A percentile compares a stretch with the other conserved stretches of the same genome.
These are phyloP conservation scores for Ophiostoma piceae DNA, from an alignment of 2,329 filamentous ascomycete genomes.

Conservation along the genomic window DNA sequence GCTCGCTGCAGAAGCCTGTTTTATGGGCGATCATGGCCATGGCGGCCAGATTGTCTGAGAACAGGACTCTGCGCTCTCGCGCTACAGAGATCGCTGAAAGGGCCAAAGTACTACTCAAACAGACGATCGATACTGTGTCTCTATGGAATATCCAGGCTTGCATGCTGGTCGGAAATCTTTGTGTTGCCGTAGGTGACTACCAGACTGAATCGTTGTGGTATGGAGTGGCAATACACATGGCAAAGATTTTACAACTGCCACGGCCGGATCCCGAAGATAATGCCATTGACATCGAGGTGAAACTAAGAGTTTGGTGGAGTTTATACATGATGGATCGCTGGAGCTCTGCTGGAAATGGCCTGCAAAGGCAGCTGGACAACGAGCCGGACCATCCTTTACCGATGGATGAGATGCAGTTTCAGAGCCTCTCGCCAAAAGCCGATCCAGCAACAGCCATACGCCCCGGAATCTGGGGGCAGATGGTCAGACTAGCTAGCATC, in stretches of 20 bases:
- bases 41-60: background rate
- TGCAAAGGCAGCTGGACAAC: slow-evolving; percentile 1
- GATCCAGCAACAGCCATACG: background rate
- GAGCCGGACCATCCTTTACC: slow-evolving; percentile 1
- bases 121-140: background rate
- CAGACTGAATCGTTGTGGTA: slow-evolving; percentile 11
- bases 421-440: background rate
- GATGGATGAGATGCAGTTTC: slow-evolving; percentile 11
- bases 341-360: slow-evolving; percentile 13
- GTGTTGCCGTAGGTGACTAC: slow-evolving; percentile 14
- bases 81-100: background rate
- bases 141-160: slow-evolving; percentile 13
- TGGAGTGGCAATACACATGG: slow-evolving; percentile 15
- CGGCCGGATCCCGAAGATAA: slow-evolving; percentile 3
- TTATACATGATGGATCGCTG: slow-evolving; percentile 16
- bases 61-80: background rate
- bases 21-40: slow-evolving; percentile 15
- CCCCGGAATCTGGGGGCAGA: slow-evolving; percentile 11
- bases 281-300: background rate
- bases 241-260: slow-evolving; percentile 7
- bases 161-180: slow-evolving; percentile 10
- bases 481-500: slow-evolving; percentile 5
- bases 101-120: background rate
- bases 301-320: background rate
- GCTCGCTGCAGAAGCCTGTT: background rate